Conservation (phyloP, 2,329 filamentous ascomycete species). For the Trichoderma koningii region DNA sequence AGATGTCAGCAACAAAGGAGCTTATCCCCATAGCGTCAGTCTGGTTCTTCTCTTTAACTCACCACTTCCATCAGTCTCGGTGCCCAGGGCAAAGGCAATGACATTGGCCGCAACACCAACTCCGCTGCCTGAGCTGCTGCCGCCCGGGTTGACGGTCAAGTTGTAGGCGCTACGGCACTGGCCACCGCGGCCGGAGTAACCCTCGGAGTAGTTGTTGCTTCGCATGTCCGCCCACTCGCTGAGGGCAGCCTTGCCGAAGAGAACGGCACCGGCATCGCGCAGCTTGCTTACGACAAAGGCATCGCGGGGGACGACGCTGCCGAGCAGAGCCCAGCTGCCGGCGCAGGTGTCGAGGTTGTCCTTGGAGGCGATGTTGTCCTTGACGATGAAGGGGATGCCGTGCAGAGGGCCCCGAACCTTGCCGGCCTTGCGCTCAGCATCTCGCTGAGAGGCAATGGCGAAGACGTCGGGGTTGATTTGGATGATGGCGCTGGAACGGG, state of each 20-base stretch:
- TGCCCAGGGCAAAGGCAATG: constrained; percentile 66
- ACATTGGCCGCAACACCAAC: constrained; percentile 65
- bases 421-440: constrained; percentile 60
- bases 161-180: constrained; percentile 69
- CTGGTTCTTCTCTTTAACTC: constrained; percentile 30
- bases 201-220: constrained; percentile 66
- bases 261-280: constrained; percentile 65
- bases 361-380: constrained; percentile 70
- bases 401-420: constrained; percentile 66
- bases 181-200: constrained; percentile 65
- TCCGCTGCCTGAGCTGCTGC: constrained; percentile 67
- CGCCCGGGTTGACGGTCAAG: constrained; percentile 66
- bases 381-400: constrained; percentile 74
- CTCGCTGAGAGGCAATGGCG: constrained; percentile 60
- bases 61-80: constrained; percentile 71
- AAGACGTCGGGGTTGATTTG: constrained; percentile 70
- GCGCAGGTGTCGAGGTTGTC: constrained; percentile 75
- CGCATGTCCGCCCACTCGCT: constrained; percentile 77
- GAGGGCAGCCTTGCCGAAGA: constrained; percentile 70
- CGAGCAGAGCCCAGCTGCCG: constrained; percentile 67
- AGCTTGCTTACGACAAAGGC: constrained; percentile 63
- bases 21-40: not conserved
- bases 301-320: constrained; percentile 67
- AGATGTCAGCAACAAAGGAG: not conserved
- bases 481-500: constrained; percentile 53